A percentile compares a stretch with the other conserved stretches of the same genome.
Conservation (phyloP, 1,284 basidiomycete species). For the Cryptococcus wingfieldii region DNA sequence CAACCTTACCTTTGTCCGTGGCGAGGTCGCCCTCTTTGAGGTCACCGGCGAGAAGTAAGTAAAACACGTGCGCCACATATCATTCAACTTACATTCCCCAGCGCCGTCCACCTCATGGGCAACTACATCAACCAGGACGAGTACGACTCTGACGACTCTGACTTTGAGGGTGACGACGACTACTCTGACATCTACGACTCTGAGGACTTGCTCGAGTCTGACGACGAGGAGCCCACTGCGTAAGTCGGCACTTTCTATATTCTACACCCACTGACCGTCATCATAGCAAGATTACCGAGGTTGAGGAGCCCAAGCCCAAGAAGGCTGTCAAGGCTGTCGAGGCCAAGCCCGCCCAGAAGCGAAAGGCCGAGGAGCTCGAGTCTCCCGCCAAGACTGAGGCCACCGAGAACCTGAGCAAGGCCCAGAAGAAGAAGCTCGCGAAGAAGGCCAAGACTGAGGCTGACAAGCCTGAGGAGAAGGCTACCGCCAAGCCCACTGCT, state of each 20-base stretch:
- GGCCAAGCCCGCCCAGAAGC: conserved; percentile 53
- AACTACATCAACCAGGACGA: conserved; percentile 68
- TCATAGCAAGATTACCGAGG: conserved; percentile 39
- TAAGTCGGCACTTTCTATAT: conserved; percentile 10
- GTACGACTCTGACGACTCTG: conserved; percentile 46
- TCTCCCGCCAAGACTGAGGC: conserved; percentile 35
- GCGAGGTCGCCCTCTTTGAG: conserved; percentile 66
- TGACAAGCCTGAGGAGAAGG: conserved; percentile 54
- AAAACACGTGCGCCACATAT: no score
- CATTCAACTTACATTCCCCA: conserved; percentile 35
- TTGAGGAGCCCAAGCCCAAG: conserved; percentile 34
- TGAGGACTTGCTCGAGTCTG: conserved; percentile 53
- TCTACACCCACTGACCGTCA: neutral
- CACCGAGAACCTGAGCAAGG: conserved; percentile 38
- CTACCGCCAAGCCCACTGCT: conserved; percentile 34
- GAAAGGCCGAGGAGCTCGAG: conserved; percentile 49
- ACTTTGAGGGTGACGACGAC: conserved; percentile 50
- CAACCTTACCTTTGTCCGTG: conserved; percentile 70
- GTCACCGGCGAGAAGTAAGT: conserved; percentile 74
- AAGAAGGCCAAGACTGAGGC: conserved; percentile 46
- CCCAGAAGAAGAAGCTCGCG: conserved; percentile 48
- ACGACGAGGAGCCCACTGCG: conserved; percentile 46
- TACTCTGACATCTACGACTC: conserved; percentile 48
- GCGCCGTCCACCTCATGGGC: conserved; percentile 78
- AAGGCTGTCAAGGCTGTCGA: conserved; percentile 40